phyloP scores from a whole-genome alignment of 345 rosid species.

The Mercurialis annua region DNA sequence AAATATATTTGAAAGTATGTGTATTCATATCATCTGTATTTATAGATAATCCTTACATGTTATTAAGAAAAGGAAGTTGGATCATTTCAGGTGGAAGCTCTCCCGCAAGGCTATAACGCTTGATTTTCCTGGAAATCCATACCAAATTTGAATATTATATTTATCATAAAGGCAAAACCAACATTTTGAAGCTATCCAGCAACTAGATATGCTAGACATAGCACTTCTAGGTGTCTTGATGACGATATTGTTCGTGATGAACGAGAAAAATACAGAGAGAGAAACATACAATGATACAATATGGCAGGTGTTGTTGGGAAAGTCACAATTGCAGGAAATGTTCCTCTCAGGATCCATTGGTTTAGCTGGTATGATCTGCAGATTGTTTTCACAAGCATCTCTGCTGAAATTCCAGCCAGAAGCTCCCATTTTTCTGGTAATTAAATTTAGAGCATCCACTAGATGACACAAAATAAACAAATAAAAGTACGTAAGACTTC shows the following conservation, averaged over 20 bases:
- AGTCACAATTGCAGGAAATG: slow-evolving; percentile 38
- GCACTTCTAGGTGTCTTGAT: no score
- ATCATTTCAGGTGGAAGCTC: slow-evolving; percentile 48
- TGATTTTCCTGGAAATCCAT: slow-evolving; percentile 41
- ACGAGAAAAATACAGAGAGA: background rate
- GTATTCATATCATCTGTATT: no score
- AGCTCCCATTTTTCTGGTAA: slow-evolving; percentile 41
- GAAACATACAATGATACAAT: slow-evolving; percentile 9
- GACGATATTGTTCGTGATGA: no score
- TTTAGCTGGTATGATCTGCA: slow-evolving; percentile 29
- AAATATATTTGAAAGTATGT: no score
- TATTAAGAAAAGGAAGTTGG: slow-evolving; percentile 46
- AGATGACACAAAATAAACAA: background rate
- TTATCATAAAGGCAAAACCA: background rate
- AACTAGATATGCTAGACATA: no score
- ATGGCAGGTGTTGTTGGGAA: slow-evolving; percentile 23
- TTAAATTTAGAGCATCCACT: slow-evolving; percentile 49
- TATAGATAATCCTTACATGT: slow-evolving; percentile 38
- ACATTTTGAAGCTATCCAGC: no score
- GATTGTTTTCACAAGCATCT: slow-evolving; percentile 28
- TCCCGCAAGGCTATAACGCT: slow-evolving; percentile 54
- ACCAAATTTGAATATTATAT: background rate
- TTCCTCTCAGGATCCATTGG: slow-evolving; percentile 33
- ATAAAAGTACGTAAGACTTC: background rate
- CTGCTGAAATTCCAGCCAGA: slow-evolving; percentile 45